A percentile compares a stretch with the other conserved stretches of the same genome.
phyloP scores from a whole-genome alignment of 305 asterid genomes.

The Solanum hybrid region DNA sequence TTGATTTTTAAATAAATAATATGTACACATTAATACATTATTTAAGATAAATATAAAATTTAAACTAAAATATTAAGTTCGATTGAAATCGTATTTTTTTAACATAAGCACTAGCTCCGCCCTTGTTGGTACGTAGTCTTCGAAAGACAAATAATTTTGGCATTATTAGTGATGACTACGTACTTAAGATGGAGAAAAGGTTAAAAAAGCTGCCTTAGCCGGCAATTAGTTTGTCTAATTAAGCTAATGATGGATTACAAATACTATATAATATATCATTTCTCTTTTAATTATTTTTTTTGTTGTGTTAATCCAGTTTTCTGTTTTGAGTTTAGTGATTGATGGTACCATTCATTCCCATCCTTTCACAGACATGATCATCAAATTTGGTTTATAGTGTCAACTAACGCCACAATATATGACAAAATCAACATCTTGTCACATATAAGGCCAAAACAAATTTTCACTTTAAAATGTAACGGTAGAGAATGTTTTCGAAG shows the following conservation, averaged over 20 bases:
- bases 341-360: constrained; percentile 32
- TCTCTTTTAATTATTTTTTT: background rate
- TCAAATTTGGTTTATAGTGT: constrained; percentile 7
- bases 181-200: constrained; percentile 20
- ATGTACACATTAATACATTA: background rate
- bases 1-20: background rate
- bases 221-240: constrained; percentile 49
- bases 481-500: background rate
- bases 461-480: background rate
- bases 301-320: background rate
- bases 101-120: background rate
- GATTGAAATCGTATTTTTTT: background rate
- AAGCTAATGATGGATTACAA: constrained; percentile 16
- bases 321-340: constrained; percentile 16
- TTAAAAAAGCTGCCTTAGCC: constrained; percentile 52
- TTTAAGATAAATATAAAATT: background rate
- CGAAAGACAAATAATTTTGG: background rate
- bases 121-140: background rate
- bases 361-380: constrained; percentile 14
- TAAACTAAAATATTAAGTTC: background rate
- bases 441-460: background rate
- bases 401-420: constrained; percentile 23
- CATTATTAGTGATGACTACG: background rate
- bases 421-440: constrained; percentile 28
- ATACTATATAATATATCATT: background rate